Evolutionary conservation across 805 yeast genomes (phyloP), one percentile per base, ranked within the genome.

Genomic region (Komagataella pastoris): DNA sequence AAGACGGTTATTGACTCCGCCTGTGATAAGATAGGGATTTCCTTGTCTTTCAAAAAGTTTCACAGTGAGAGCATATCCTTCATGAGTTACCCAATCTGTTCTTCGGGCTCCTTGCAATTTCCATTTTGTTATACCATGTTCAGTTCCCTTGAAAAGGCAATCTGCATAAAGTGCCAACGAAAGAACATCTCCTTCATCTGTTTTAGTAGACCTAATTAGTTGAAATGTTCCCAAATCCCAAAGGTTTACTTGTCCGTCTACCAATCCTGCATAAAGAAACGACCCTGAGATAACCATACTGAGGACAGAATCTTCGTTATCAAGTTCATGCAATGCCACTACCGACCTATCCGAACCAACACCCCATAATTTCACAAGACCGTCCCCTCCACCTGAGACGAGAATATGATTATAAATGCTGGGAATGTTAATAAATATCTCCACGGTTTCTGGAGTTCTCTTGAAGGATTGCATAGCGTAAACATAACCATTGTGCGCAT

Each of bases 401-500:
- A 85, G 60, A 7, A 69, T 63, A 44, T 74, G 75, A 4, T 65
- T 54, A 47, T 51, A 59, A n/a, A 55, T 57, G 18, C 61, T 65
- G 1, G 64, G 57, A 6, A 58, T 57, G n/a, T 52, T 48, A 23
- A 52, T 53, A 40, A 53, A 56, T 53, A 44, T 57, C 59, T 17
- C 61, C 62, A 47, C 64, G 8, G 51, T 56, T n/a, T 45, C 58
- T 46, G 55, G 56, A 50, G 52, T 51, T 47, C 59, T 56, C 7
- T 53, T 53, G 18, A 72, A 54, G 19, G 62, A 56, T 23, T 71
- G 69, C 77, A 87, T 78, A 46, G 89, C 75, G 64, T 90, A 89
- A 10, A 91, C 81, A 58, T 86, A 91, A 14, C 98, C 96, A 61
- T 87, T 80, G 63, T 91, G 99, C 2, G 99, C 97, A 65, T 87